Conservation (phyloP, 306 rosid species). For the Prosopis cineraria region DNA sequence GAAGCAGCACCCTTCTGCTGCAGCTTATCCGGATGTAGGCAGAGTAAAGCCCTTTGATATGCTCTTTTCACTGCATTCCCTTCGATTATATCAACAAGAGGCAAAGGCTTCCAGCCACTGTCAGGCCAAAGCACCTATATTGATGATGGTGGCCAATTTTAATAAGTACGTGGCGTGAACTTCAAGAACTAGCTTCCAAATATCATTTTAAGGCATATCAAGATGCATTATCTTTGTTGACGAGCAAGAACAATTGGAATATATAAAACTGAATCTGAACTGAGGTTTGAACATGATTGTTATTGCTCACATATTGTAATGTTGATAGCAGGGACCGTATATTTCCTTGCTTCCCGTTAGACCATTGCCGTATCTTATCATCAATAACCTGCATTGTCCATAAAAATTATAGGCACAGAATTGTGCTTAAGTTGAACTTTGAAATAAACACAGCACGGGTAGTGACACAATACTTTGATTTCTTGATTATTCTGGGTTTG, state of each 20-base stretch:
- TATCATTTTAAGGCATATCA: conserved; percentile 24
- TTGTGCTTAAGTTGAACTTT: conserved; percentile 4
- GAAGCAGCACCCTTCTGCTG: conserved; percentile 92
- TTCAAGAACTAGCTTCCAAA: conserved; percentile 20
- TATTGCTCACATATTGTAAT: conserved; percentile 71
- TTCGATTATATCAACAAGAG: conserved; percentile 91
- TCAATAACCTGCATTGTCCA: conserved; percentile 62
- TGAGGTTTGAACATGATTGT: conserved; percentile 6
- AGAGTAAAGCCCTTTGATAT: conserved; percentile 89
- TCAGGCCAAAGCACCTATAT: conserved; percentile 87
- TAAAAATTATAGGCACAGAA: conserved; percentile 24
- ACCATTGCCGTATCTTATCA: conserved; percentile 79
- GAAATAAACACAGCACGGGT: conserved; percentile 25
- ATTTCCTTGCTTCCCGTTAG: conserved; percentile 88
- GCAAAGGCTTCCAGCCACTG: conserved; percentile 93
- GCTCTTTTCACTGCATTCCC: conserved; percentile 90
- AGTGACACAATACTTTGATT: conserved; percentile 55
- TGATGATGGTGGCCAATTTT: conserved; percentile 28
- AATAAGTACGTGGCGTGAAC: conserved; percentile 18
- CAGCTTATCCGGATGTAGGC: conserved; percentile 95
- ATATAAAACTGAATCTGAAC: conserved; percentile 9
- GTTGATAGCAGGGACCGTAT: conserved; percentile 92
- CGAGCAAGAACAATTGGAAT: conserved; percentile 24
- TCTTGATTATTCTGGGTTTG: conserved; percentile 47
- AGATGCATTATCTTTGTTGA: conserved; percentile 27